Evolutionary conservation across 176 grass and related monocot species (phyloP).

Genomic region (Puya raimondii): DNA sequence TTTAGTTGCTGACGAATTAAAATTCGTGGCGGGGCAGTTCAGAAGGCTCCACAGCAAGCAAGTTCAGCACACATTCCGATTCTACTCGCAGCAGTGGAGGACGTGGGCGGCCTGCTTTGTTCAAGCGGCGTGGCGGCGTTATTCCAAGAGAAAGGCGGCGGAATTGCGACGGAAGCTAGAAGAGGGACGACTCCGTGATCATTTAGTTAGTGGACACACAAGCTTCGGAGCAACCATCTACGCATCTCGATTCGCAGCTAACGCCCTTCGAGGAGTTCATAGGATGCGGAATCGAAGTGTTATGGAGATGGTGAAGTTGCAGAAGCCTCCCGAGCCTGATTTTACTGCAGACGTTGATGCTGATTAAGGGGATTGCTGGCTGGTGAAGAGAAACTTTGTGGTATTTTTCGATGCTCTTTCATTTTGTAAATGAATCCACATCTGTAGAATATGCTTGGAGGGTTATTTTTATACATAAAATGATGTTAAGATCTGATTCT

Average conservation of each 20-base stretch:
- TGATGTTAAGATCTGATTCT: too few species aligned
- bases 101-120: slow-evolving; percentile 84
- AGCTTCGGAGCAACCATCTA: slow-evolving; percentile 82
- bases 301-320: slow-evolving; percentile 41
- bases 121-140: slow-evolving; percentile 78
- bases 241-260: slow-evolving; percentile 72
- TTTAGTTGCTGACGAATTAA: slow-evolving; percentile 58
- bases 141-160: slow-evolving; percentile 60
- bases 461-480: too few species aligned
- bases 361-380: slow-evolving; percentile 21
- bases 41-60: slow-evolving; percentile 86
- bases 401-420: too few species aligned
- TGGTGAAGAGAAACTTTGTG: too few species aligned
- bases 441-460: too few species aligned
- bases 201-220: slow-evolving; percentile 29
- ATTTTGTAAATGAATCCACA: too few species aligned
- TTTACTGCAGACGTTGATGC: slow-evolving; percentile 41
- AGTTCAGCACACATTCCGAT: slow-evolving; percentile 81
- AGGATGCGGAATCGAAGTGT: slow-evolving; percentile 46
- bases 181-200: slow-evolving; percentile 24
- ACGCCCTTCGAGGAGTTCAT: slow-evolving; percentile 65
- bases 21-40: slow-evolving; percentile 91
- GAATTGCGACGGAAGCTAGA: slow-evolving; percentile 44
- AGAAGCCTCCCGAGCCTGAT: slow-evolving; percentile 82
- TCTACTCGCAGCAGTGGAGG: slow-evolving; percentile 84